Conservation (phyloP, 2,329 filamentous ascomycete genomes). For the Stagonosporopsis vannaccii region DNA sequence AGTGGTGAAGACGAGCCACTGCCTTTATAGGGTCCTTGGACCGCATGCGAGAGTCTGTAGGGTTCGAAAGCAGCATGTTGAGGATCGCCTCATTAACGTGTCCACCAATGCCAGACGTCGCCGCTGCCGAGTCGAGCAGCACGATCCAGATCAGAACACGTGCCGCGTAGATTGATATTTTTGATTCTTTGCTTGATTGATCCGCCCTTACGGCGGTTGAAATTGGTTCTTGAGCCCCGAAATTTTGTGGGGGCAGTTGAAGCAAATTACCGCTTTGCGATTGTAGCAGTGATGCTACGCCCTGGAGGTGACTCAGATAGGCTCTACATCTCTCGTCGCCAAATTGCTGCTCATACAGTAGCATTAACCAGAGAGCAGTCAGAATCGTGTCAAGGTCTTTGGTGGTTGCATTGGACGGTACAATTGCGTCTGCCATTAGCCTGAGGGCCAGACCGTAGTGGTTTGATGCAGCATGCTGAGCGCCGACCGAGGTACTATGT, state of each 20-base stretch:
- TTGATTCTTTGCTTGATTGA: conserved; percentile 3
- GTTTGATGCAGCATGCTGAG: conserved; percentile 13
- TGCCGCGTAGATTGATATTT: conserved; percentile 44
- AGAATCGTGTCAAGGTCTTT: conserved; percentile 43
- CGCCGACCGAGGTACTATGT: neutral
- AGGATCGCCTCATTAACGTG: conserved; percentile 40
- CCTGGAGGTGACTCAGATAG: conserved; percentile 43
- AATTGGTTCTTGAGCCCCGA: conserved; percentile 1
- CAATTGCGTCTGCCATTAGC: conserved; percentile 39
- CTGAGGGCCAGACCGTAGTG: conserved; percentile 46
- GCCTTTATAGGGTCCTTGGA: conserved; percentile 17
- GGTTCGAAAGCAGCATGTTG: conserved; percentile 17
- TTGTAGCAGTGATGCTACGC: conserved; percentile 42
- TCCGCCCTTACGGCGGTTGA: neutral
- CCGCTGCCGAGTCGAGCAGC: conserved; percentile 39
- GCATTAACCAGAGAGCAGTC: conserved; percentile 48
- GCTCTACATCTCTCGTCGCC: conserved; percentile 45
- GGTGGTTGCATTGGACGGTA: conserved; percentile 24
- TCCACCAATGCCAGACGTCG: conserved; percentile 46
- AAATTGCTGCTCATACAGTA: conserved; percentile 51
- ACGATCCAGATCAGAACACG: conserved; percentile 47
- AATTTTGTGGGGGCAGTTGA: conserved; percentile 8
- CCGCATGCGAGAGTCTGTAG: conserved; percentile 7
- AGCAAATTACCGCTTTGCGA: conserved; percentile 18
- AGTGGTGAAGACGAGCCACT: conserved; percentile 42